Base-by-base conservation (phyloP, 2,329 filamentous ascomycete genomes). In the Diplodia scrobiculata region DNA sequence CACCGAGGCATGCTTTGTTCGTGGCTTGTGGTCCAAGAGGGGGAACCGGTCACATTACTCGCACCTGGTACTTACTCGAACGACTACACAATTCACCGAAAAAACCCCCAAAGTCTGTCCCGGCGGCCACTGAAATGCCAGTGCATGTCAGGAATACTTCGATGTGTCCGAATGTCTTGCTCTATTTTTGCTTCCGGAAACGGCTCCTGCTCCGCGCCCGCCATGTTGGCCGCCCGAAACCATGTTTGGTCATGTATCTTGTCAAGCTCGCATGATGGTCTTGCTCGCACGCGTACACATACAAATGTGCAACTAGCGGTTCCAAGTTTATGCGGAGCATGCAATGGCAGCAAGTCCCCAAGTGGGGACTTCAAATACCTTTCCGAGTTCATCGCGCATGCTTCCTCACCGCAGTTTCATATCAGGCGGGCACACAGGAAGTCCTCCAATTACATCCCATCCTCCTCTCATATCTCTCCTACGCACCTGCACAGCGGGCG, bases 161-260 rank as follows among this genome's bases (percentile, higher is more conserved):
- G 11, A 5, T 32, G 7, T n/a, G 36, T 29, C 38, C 55, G 7
- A 32, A 47, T 60, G 55, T 60, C 55, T 60, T 34, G 38, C 55
- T 60, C 55, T 48, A 60, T 60, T 60, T 60, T 60, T 25, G 38
- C 45, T 11, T 36, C 25, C 34, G 53, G 53, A 58, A 19, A 58
- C 19, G 19, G 32, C 53, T 45, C 9, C 34, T 21, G 27, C 13
- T 29, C 14, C 55, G 21, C 21, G 17, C 27, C n/a, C n/a, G 41
- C 25, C 32, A 47, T 60, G 17, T 48, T 38, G 17, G 21, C 17
- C 29, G 38, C 29, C 55, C 55, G 55, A 32, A 29, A 32, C 25
- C 38, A 19, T 21, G 36, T 19, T 27, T 17, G 38, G 25, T 13
- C 17, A 29, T 36, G 17, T 36, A 21, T 54, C n/a, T 36, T 32